Conservation (phyloP, 768 basidiomycete genomes). For the Calocybe indica region DNA sequence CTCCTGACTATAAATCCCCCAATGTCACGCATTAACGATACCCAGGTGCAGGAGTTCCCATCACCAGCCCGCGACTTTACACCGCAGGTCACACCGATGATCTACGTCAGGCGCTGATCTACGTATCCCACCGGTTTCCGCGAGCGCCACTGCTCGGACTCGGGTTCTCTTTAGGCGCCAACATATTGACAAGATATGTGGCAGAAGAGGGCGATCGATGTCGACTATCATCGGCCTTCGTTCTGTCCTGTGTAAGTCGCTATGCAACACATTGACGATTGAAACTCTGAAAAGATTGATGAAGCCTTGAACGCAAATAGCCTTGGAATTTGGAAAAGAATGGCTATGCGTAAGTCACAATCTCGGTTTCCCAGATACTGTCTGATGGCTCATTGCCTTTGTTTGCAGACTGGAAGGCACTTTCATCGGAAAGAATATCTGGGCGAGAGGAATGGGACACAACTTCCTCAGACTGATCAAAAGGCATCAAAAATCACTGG, state of each 20-base stretch:
- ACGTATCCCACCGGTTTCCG: constrained; percentile 58
- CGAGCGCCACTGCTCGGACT: constrained; percentile 65
- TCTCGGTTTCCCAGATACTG: constrained; percentile 7
- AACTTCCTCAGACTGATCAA: constrained; percentile 46
- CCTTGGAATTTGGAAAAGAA: constrained; percentile 30
- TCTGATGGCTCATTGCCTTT: background rate
- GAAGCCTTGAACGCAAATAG: constrained; percentile 7
- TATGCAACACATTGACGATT: constrained; percentile 1
- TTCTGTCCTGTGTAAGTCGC: constrained; percentile 52
- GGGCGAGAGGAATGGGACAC: constrained; percentile 54
- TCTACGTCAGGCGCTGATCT: constrained; percentile 58
- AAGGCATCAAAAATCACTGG: constrained; percentile 32
- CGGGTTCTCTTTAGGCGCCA: constrained; percentile 81
- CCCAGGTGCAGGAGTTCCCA: constrained; percentile 61
- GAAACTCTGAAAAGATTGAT: background rate
- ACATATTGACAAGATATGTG: constrained; percentile 70
- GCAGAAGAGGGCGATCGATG: constrained; percentile 62
- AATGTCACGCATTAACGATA: constrained; percentile 3
- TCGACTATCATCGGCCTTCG: constrained; percentile 47
- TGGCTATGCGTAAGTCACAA: constrained; percentile 22
- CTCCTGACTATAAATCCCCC: background rate
- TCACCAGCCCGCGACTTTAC: constrained; percentile 67
- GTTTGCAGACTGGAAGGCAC: constrained; percentile 33
- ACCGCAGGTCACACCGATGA: constrained; percentile 75
- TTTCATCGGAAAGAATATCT: constrained; percentile 42